Base-by-base conservation (phyloP, 202 grass and related monocot species). In the Elaeis oleifera region DNA sequence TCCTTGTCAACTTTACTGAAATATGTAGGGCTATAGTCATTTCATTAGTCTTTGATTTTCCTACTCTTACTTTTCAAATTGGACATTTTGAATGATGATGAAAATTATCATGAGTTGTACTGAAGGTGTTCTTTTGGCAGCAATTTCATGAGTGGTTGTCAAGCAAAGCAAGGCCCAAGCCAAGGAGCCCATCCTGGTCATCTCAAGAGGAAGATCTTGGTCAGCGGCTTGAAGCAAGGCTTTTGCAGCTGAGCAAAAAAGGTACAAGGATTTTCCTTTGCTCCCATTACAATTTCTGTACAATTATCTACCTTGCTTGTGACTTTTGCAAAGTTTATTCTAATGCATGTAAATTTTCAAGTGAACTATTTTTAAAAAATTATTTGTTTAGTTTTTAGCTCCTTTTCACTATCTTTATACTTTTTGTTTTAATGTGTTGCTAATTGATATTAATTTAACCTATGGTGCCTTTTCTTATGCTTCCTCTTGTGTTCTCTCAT, bases 231-330 rank as follows among this genome's bases (percentile, higher is more conserved):
- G 84, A 99, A 68, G 88, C 88, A 0, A 99, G 74, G 59, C 94
- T 99, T 89, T 77, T 72, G 94, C 94, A 58, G 94, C 94, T 51
- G 94, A 99, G 63, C 85, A 89, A 64, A 99, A 99, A 74, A 99
- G 94, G 94, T 97, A 71, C 23, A 22, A 20, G 18, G 18, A 56
- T 44, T 13, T 6, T 11, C 36, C 13, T 11, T 44, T 13, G 53
- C 21, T 20, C 53, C 18, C 53, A 9, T 56, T 21, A 55, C 17
- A 18, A 3, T 23, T 22, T 20, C 5, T 18, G 6, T 20, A 1
- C 3, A 18, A 56, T 20, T 20, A 16, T 23, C 1, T 23, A 23
- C 53, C 6, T 11, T 20, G 21, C 18, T 56, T 9, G 17, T 20
- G 5, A 11, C 4, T 26, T 65, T 65, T 56, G 27, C 39, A 66